phyloP scores from a whole-genome alignment of 1,284 basidiomycete genomes.

The Ganoderma sinense region DNA sequence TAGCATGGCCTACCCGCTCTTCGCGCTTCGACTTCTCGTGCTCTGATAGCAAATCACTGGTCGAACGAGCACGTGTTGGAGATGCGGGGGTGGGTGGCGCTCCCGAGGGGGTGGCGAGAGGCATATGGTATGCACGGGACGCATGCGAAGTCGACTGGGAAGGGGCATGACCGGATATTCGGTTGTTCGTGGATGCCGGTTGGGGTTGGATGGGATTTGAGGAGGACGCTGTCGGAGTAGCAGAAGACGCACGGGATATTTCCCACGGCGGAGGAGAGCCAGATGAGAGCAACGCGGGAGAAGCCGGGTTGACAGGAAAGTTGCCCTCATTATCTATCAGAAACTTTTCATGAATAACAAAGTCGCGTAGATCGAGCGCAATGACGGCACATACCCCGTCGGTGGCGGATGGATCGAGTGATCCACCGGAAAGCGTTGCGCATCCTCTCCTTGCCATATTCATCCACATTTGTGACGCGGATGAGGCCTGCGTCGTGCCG shows the following conservation, averaged over 20 bases:
- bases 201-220: constrained; percentile 42
- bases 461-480: constrained; percentile 60
- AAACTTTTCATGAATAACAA: neutral
- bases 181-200: constrained; percentile 37
- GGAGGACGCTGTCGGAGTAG: constrained; percentile 56
- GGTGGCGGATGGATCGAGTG: constrained; percentile 58
- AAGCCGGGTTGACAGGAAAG: constrained; percentile 68
- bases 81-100: constrained; percentile 38
- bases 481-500: constrained; percentile 74
- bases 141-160: constrained; percentile 43
- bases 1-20: constrained; percentile 35
- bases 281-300: constrained; percentile 63
- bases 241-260: constrained; percentile 51
- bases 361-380: no score
- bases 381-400: constrained; percentile 52
- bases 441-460: constrained; percentile 67
- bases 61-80: constrained; percentile 62
- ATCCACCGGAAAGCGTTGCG: constrained; percentile 72
- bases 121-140: constrained; percentile 29
- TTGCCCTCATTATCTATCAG: constrained; percentile 38
- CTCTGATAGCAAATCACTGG: constrained; percentile 60
- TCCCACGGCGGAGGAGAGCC: constrained; percentile 57
- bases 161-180: constrained; percentile 34
- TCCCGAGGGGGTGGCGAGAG: constrained; percentile 20
- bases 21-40: constrained; percentile 50